Percentiles rank a stretch among this genome's conserved stretches.
These are phyloP conservation scores for Ophiostoma ulmi DNA, from an alignment of 2,329 filamentous ascomycete genomes.

Conservation along the genomic window DNA sequence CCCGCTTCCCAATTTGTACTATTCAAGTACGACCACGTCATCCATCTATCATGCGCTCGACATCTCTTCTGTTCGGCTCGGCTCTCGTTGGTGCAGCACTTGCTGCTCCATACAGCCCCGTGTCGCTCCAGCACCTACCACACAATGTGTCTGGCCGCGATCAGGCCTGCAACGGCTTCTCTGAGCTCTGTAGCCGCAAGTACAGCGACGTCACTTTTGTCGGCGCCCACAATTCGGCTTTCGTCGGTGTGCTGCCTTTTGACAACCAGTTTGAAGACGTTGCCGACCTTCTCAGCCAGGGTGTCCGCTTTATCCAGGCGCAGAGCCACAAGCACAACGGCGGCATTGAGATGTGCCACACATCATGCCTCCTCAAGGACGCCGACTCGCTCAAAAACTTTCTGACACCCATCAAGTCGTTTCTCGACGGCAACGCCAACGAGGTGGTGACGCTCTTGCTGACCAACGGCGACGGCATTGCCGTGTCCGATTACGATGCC, in stretches of 20 bases:
- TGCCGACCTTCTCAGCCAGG: constrained; percentile 53
- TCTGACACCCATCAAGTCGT: constrained; percentile 53
- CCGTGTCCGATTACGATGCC: constrained; percentile 50
- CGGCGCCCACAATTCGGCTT: constrained; percentile 62
- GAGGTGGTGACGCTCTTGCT: constrained; percentile 61
- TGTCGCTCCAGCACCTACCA: not conserved
- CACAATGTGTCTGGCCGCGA: constrained; percentile 7
- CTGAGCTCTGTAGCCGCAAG: constrained; percentile 49
- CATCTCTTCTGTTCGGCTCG: not conserved
- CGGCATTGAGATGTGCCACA: constrained; percentile 59
- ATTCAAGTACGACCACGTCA: not conserved
- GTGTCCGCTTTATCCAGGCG: constrained; percentile 59
- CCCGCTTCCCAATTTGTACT: too few species aligned
- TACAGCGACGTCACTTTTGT: constrained; percentile 59
- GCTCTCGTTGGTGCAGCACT: constrained; percentile 5
- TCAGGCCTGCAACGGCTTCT: constrained; percentile 51
- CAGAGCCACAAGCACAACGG: constrained; percentile 55
- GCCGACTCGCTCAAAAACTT: constrained; percentile 53
- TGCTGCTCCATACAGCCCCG: not conserved
- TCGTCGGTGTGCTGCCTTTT: constrained; percentile 50
- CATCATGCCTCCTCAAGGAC: constrained; percentile 54
- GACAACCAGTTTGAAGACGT: constrained; percentile 59
- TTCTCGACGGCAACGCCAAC: constrained; percentile 53
- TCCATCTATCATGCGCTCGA: not conserved
- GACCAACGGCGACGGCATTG: constrained; percentile 56